Percentiles rank a stretch among this genome's conserved stretches.
phyloP scores from a whole-genome alignment of 1,284 basidiomycete species.

The Cryptococcus jaspeensis region DNA sequence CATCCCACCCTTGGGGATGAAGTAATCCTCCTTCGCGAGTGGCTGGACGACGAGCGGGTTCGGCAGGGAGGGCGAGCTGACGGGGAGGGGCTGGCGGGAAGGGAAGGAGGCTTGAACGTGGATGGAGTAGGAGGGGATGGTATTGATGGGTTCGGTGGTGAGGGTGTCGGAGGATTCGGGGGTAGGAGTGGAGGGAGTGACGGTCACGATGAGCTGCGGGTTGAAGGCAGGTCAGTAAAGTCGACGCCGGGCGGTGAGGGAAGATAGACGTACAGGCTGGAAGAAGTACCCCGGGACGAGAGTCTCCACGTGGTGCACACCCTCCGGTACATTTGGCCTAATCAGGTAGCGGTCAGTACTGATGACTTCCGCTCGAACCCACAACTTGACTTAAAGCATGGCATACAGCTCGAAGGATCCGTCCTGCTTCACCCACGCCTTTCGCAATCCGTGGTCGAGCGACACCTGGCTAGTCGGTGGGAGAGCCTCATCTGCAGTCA shows the following conservation, averaged over 20 bases:
- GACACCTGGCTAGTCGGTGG: constrained; percentile 30
- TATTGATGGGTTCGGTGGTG: background rate
- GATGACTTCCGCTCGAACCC: background rate
- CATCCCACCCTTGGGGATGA: constrained; percentile 64
- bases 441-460: constrained; percentile 29
- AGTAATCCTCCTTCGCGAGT: constrained; percentile 64
- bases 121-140: constrained; percentile 14
- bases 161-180: background rate
- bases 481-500: constrained; percentile 7
- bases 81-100: constrained; percentile 64
- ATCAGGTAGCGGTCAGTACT: background rate
- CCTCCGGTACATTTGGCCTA: constrained; percentile 30
- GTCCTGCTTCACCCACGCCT: constrained; percentile 32
- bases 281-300: constrained; percentile 35
- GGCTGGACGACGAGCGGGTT: constrained; percentile 65
- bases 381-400: no score
- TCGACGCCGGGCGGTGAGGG: no score
- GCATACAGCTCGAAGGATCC: constrained; percentile 41
- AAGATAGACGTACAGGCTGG: constrained; percentile 24
- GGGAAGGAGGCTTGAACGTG: constrained; percentile 63
- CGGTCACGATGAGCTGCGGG: constrained; percentile 29
- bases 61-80: constrained; percentile 62
- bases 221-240: background rate
- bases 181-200: constrained; percentile 12
- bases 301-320: constrained; percentile 37